Evolutionary conservation across 371 early-diverging fungal species (phyloP).

Genomic region (Chytridiales sp.): DNA sequence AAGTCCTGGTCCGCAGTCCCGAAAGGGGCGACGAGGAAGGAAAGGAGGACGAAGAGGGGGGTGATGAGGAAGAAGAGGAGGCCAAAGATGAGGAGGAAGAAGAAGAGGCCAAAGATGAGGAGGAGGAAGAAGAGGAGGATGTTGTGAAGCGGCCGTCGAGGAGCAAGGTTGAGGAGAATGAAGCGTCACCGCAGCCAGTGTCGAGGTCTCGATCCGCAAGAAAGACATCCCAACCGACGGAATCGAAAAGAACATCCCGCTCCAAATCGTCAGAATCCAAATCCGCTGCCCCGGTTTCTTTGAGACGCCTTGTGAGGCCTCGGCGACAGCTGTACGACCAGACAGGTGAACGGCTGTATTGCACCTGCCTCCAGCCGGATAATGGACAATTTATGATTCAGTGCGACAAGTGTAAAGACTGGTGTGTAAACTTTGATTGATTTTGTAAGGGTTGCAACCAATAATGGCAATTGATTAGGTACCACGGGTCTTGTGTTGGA

Average conservation of each 20-base stretch:
- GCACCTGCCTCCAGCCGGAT: conserved; percentile 68
- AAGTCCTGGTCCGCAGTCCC: neutral
- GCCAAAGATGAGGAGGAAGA: conserved; percentile 1
- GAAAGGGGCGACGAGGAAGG: conserved; percentile 1
- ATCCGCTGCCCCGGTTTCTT: neutral
- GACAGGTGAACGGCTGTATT: conserved; percentile 57
- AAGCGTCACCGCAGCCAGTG: neutral
- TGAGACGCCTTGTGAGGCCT: conserved; percentile 24
- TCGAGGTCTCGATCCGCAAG: neutral
- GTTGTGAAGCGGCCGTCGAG: conserved; percentile 6
- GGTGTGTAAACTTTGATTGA: conserved; percentile 51
- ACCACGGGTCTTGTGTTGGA: conserved; percentile 69
- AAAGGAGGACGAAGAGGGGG: conserved; percentile 1
- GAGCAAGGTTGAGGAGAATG: neutral
- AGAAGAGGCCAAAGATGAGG: neutral
- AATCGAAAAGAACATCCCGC: neutral
- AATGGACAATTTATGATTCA: conserved; percentile 76
- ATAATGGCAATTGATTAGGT: conserved; percentile 50
- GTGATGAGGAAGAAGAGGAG: neutral
- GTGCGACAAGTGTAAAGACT: conserved; percentile 73
- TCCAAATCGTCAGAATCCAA: neutral
- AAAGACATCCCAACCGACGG: neutral
- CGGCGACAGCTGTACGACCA: conserved; percentile 37
- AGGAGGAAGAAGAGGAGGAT: neutral
- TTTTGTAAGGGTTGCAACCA: conserved; percentile 1